Evolutionary conservation across 768 basidiomycete genomes (phyloP).

Genomic region (Boletus edulis): DNA sequence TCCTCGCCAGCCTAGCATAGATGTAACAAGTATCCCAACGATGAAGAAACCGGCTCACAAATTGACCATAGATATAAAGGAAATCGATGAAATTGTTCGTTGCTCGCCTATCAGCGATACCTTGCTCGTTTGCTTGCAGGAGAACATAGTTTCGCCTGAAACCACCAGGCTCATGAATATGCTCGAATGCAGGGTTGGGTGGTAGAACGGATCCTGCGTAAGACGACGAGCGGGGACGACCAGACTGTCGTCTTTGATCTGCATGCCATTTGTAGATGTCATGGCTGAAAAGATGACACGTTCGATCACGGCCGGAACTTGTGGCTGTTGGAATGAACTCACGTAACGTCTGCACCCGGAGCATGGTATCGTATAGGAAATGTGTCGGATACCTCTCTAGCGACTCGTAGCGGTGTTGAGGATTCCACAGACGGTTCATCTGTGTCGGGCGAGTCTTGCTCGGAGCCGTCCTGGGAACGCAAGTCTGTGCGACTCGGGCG

Average conservation of each 20-base stretch:
- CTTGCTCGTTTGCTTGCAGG: constrained; percentile 66
- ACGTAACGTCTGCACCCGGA: constrained; percentile 91
- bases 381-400: constrained; percentile 54
- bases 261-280: constrained; percentile 95
- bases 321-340: constrained; percentile 36
- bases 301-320: constrained; percentile 16
- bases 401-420: constrained; percentile 26
- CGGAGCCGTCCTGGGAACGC: constrained; percentile 22
- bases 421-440: constrained; percentile 23
- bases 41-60: constrained; percentile 54
- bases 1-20: constrained; percentile 79
- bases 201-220: constrained; percentile 54
- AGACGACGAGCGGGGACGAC: constrained; percentile 67
- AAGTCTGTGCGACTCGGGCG: constrained; percentile 28
- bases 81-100: constrained; percentile 92
- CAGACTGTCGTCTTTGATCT: constrained; percentile 59
- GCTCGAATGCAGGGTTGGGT: constrained; percentile 78
- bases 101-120: constrained; percentile 57
- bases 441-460: constrained; percentile 17
- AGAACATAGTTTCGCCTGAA: constrained; percentile 89
- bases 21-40: background rate
- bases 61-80: constrained; percentile 92
- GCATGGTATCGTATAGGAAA: constrained; percentile 91
- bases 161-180: constrained; percentile 94
- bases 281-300: constrained; percentile 48